Conservation (phyloP, 495 filamentous ascomycete genomes). For the Halenospora varia region DNA sequence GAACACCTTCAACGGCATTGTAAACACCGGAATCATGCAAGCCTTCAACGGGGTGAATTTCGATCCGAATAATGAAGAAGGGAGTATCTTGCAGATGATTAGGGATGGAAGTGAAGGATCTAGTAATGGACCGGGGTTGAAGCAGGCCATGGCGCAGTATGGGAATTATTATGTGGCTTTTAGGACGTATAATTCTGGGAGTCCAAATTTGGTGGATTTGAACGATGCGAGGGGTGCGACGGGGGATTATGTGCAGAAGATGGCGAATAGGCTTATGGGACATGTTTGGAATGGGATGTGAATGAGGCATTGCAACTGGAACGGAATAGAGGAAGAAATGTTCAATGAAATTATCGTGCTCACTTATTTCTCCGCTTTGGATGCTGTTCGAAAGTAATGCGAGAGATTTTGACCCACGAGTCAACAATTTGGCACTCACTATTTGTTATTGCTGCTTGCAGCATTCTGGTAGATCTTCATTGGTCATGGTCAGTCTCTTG, state of each 20-base stretch:
- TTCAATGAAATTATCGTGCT: no score
- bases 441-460: no score
- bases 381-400: no score
- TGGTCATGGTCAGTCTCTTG: no score
- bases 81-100: slow-evolving; percentile 35
- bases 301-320: not conserved
- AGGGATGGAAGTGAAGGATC: slow-evolving; percentile 31
- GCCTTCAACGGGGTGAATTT: slow-evolving; percentile 6
- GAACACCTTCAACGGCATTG: slow-evolving; percentile 31
- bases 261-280: slow-evolving; percentile 36
- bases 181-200: slow-evolving; percentile 39
- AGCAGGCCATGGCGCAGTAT: slow-evolving; percentile 27
- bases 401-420: no score
- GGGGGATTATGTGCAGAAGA: slow-evolving; percentile 32
- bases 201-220: slow-evolving; percentile 31
- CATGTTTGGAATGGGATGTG: slow-evolving; percentile 24
- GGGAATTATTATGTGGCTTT: slow-evolving; percentile 34
- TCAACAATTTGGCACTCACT: no score
- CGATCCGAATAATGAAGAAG: slow-evolving; percentile 16
- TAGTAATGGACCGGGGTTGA: slow-evolving; percentile 27
- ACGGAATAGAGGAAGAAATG: not conserved
- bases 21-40: slow-evolving; percentile 21
- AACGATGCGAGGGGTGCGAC: slow-evolving; percentile 33
- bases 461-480: no score
- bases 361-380: no score